phyloP scores from a whole-genome alignment of 805 yeast species.

The Schwanniomyces occidentalis region DNA sequence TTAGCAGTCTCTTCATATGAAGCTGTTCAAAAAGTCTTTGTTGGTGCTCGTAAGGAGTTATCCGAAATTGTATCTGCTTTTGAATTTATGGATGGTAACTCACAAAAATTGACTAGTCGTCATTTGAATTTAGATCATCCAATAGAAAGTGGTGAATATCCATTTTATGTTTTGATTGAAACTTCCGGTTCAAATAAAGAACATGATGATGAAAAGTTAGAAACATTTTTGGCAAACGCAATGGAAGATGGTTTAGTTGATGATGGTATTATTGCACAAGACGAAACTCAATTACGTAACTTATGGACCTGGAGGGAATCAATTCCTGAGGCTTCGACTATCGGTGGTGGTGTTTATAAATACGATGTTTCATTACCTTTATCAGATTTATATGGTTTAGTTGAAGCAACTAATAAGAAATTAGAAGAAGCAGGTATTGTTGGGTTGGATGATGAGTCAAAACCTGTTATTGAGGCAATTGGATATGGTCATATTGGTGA shows the following conservation, averaged over 20 bases:
- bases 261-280: conserved; percentile 97
- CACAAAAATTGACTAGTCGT: conserved; percentile 62
- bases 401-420: conserved; percentile 69
- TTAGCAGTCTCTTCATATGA: conserved; percentile 80
- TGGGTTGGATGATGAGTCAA: conserved; percentile 57
- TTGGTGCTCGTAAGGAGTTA: conserved; percentile 72
- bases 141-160: conserved; percentile 71
- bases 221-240: conserved; percentile 74
- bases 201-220: conserved; percentile 90
- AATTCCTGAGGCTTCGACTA: conserved; percentile 84
- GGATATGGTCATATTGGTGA: conserved; percentile 99
- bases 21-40: conserved; percentile 80
- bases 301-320: conserved; percentile 97
- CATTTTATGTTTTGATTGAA: conserved; percentile 89
- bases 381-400: conserved; percentile 75
- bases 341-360: conserved; percentile 93
- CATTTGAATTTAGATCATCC: conserved; percentile 71
- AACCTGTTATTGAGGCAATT: conserved; percentile 84
- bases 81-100: conserved; percentile 85
- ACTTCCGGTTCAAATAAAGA: conserved; percentile 94
- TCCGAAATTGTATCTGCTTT: conserved; percentile 89
- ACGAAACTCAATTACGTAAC: conserved; percentile 78
- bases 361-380: conserved; percentile 94
- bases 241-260: conserved; percentile 82
- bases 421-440: conserved; percentile 57